Conservation (phyloP, 2,329 filamentous ascomycete genomes). For the Stagonosporopsis cucurbitacearum region DNA sequence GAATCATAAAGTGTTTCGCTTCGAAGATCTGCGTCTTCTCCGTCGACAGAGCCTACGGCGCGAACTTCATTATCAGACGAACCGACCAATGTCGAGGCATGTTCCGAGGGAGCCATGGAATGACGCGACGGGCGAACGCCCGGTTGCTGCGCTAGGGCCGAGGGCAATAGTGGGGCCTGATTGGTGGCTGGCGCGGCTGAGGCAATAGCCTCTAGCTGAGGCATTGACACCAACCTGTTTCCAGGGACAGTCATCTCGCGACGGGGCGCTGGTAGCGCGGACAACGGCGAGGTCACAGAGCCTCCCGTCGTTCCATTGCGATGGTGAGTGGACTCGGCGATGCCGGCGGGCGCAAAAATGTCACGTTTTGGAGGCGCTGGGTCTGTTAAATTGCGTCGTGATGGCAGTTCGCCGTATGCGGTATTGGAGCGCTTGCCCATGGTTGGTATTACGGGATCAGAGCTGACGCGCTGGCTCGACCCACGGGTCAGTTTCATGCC, state of each 20-base stretch:
- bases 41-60: constrained; percentile 71
- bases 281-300: constrained; percentile 34
- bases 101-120: constrained; percentile 65
- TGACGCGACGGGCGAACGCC: constrained; percentile 56
- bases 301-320: constrained; percentile 21
- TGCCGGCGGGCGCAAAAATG: constrained; percentile 38
- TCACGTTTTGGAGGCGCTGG: constrained; percentile 38
- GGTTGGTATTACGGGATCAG: constrained; percentile 42
- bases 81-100: constrained; percentile 69
- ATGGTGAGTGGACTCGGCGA: constrained; percentile 20
- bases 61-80: constrained; percentile 70
- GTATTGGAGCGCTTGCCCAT: constrained; percentile 49
- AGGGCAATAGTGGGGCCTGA: constrained; percentile 46
- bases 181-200: constrained; percentile 40
- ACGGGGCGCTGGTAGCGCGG: constrained; percentile 25
- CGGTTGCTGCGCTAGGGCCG: constrained; percentile 41
- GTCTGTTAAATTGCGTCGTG: constrained; percentile 48
- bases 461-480: constrained; percentile 42
- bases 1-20: constrained; percentile 82
- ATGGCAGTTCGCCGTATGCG: constrained; percentile 45
- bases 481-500: constrained; percentile 35
- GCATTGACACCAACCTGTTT: constrained; percentile 39
- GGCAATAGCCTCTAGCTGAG: constrained; percentile 39
- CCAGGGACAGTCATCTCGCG: constrained; percentile 28
- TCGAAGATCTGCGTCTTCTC: constrained; percentile 79